A percentile compares a stretch with the other conserved stretches of the same genome.
Conservation (phyloP, 2,329 filamentous ascomycete species). For the Phyllosticta ampelicida region DNA sequence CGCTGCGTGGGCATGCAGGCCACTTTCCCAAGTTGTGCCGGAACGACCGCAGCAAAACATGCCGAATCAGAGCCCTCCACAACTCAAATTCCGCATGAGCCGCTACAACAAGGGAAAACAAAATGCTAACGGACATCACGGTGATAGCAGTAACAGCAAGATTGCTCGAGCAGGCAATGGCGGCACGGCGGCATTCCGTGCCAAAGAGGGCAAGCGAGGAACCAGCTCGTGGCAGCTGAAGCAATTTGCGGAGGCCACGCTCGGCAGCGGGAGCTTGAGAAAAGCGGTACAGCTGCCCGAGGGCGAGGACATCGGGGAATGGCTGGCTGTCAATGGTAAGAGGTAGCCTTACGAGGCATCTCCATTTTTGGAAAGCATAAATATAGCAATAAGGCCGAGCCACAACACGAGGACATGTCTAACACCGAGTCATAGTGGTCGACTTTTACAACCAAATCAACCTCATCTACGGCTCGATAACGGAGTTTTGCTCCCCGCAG, state of each 20-base stretch:
- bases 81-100: not conserved
- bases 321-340: conserved; percentile 93
- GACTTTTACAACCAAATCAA: conserved; percentile 99
- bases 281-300: conserved; percentile 97
- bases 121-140: not conserved
- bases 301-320: conserved; percentile 95
- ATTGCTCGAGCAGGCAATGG: conserved; percentile 5
- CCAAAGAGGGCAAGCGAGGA: conserved; percentile 72
- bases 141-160: conserved; percentile 9
- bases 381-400: conserved; percentile 15
- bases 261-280: conserved; percentile 85
- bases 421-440: conserved; percentile 57
- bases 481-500: conserved; percentile 95
- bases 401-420: not conserved
- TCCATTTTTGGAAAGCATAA: conserved; percentile 10
- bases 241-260: conserved; percentile 94
- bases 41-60: not conserved
- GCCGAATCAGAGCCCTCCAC: not conserved
- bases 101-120: not conserved
- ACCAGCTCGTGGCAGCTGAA: conserved; percentile 87
- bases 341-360: conserved; percentile 23
- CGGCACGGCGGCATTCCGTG: conserved; percentile 70
- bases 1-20: not conserved
- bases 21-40: not conserved
- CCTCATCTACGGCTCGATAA: conserved; percentile 95